phyloP scores from a whole-genome alignment of 2,329 filamentous ascomycete species.

The Hypoxylon sp. region DNA sequence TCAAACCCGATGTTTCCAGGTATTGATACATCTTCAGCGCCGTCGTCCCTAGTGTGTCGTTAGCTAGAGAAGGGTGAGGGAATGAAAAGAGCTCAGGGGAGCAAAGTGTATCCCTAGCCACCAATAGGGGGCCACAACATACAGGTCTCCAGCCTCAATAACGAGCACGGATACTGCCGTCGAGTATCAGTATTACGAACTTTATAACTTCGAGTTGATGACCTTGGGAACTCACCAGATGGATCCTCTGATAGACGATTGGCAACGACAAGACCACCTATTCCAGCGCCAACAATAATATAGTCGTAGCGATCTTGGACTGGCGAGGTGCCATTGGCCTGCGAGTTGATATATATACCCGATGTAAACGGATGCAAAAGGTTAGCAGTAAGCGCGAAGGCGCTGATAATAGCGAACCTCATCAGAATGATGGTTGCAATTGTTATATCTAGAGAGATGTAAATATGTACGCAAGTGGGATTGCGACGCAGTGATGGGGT shows the following conservation, averaged over 20 bases:
- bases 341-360: conserved; percentile 31
- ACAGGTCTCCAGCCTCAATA: conserved; percentile 51
- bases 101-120: not conserved
- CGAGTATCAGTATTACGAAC: conserved; percentile 26
- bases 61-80: conserved; percentile 19
- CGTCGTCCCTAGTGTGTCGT: conserved; percentile 47
- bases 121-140: conserved; percentile 18
- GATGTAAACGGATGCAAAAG: conserved; percentile 35
- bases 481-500: not conserved
- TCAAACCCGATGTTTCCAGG: conserved; percentile 49
- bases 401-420: conserved; percentile 9
- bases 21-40: conserved; percentile 48
- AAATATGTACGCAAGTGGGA: not conserved
- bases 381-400: conserved; percentile 17
- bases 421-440: conserved; percentile 3
- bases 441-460: not conserved
- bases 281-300: conserved; percentile 50
- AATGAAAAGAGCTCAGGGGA: not conserved
- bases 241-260: conserved; percentile 49
- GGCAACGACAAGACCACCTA: conserved; percentile 50
- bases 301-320: conserved; percentile 48
- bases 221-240: conserved; percentile 33
- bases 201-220: not conserved
- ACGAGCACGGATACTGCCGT: conserved; percentile 49
- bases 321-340: conserved; percentile 30